These are phyloP conservation scores for Rhododendron ovatum DNA, from an alignment of 148 eudicot genomes.

Conservation along the genomic window DNA sequence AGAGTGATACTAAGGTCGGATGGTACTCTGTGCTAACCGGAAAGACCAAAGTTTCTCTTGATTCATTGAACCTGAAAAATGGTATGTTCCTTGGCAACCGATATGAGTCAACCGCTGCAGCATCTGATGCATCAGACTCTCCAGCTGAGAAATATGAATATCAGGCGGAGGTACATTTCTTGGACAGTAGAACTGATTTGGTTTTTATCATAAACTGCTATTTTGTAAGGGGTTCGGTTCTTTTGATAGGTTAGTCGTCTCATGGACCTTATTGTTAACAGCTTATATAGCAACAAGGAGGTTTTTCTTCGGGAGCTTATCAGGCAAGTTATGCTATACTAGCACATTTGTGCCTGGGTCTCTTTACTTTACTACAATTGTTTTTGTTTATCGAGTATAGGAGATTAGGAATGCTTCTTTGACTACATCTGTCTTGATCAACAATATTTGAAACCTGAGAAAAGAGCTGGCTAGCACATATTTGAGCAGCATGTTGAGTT, in stretches of 20 bases:
- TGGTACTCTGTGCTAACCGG: constrained; percentile 40
- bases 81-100: constrained; percentile 30
- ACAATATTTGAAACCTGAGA: no score
- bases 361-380: not conserved
- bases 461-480: not conserved
- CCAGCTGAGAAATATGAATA: constrained; percentile 85
- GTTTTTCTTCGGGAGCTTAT: constrained; percentile 92
- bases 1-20: constrained; percentile 30
- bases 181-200: not conserved
- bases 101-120: constrained; percentile 73
- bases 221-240: not conserved
- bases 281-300: constrained; percentile 95
- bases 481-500: not conserved
- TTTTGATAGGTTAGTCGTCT: constrained; percentile 80
- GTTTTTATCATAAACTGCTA: not conserved
- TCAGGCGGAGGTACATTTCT: constrained; percentile 79
- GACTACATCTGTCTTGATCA: not conserved
- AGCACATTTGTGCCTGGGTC: not conserved
- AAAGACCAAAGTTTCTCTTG: constrained; percentile 15
- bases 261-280: constrained; percentile 97
- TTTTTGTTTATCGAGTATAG: not conserved
- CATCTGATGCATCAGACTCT: constrained; percentile 51
- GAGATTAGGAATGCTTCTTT: not conserved
- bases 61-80: constrained; percentile 28
- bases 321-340: constrained; percentile 44